Base-by-base conservation (phyloP, 768 basidiomycete genomes). In the Kwoniella heveanensis region DNA sequence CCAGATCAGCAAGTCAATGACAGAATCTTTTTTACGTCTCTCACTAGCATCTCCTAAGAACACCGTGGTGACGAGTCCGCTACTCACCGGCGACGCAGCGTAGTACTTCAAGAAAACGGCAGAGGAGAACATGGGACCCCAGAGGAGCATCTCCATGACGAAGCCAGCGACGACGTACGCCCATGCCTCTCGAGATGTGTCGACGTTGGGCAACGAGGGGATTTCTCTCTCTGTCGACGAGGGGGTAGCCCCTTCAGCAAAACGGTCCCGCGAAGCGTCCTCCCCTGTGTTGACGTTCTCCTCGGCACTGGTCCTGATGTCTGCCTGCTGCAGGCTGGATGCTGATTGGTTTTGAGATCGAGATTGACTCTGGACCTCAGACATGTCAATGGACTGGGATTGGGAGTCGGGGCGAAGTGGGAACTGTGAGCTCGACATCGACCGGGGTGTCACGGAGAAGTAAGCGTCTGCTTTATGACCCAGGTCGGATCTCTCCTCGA, bases 21-120 rank as follows among this genome's bases (percentile, higher is more conserved):
- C n/a, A n/a, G n/a, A n/a, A n/a, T n/a, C n/a, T n/a, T n/a, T n/a
- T n/a, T n/a, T n/a, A n/a, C n/a, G 32, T 32, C 32, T 32, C 32
- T 32, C 32, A 6, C 32, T 6, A 6, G 7, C 7, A 32, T 32
- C 32, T 13, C 32, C 32, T n/a, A n/a, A n/a, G n/a, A n/a, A n/a
- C n/a, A n/a, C n/a, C n/a, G n/a, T n/a, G n/a, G 39, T 44, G 6
- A 44, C 32, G 13, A 6, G 32, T 32, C 32, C 22, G n/a, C n/a
- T 24, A 57, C 67, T 47, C 51, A 64, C 66, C 10, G 56, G 50
- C 9, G 36, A 25, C 0, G 61, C 54, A 1, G 68, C 60, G 27
- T 66, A 60, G 36, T 64, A 64, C 57, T 70, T 70, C 8, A 66
- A 30, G 30, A 60, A 70, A 25, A 70, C 65, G 12, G 64, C 68